A percentile compares a stretch with the other conserved stretches of the same genome.
Evolutionary conservation across 2,329 filamentous ascomycete genomes (phyloP).

Genomic region (Didymella glomerata): DNA sequence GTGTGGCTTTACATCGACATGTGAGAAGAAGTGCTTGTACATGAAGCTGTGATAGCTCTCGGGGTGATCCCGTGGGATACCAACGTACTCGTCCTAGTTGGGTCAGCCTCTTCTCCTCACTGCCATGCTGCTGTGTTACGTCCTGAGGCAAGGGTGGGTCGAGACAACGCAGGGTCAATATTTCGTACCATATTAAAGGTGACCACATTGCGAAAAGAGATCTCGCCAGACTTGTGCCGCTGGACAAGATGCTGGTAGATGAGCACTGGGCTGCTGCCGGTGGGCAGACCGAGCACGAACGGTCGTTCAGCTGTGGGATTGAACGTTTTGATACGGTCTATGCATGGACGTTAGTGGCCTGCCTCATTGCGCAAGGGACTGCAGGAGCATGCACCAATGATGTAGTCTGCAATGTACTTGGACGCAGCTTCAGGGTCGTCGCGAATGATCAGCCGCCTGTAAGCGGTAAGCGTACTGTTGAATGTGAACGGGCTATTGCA

Average conservation of each 20-base stretch:
- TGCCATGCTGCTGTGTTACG: conserved; percentile 30
- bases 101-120: conserved; percentile 33
- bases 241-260: conserved; percentile 80
- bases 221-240: conserved; percentile 73
- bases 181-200: conserved; percentile 85
- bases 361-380: conserved; percentile 30
- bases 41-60: conserved; percentile 92
- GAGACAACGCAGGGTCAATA: conserved; percentile 22
- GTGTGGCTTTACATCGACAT: conserved; percentile 79
- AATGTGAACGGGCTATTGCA: conserved; percentile 28
- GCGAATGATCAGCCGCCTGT: conserved; percentile 84
- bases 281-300: conserved; percentile 84
- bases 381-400: conserved; percentile 65
- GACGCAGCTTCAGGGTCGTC: conserved; percentile 74
- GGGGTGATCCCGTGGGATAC: conserved; percentile 80
- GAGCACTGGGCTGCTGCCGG: conserved; percentile 79
- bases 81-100: conserved; percentile 81
- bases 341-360: conserved; percentile 37
- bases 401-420: conserved; percentile 81
- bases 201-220: conserved; percentile 87
- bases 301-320: conserved; percentile 74
- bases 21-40: conserved; percentile 92
- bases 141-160: conserved; percentile 26
- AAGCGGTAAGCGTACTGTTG: conserved; percentile 40
- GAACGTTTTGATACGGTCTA: conserved; percentile 80